Evolutionary conservation across 352 stramenopile genomes (phyloP).

Genomic region (Phytophthora sojae): DNA sequence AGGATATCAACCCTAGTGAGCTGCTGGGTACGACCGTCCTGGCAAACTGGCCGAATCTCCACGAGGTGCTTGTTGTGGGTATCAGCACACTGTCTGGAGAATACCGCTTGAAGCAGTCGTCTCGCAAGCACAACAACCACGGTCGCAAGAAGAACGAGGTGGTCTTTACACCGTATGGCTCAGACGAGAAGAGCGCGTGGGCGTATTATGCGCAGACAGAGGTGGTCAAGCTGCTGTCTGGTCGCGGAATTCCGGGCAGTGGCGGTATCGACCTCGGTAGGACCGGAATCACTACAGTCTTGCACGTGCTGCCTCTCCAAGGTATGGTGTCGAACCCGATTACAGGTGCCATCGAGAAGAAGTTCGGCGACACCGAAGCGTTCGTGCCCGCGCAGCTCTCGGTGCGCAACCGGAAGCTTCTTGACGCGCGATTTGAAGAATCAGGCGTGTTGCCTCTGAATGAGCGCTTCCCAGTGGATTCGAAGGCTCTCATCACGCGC

Average conservation of each 20-base stretch:
- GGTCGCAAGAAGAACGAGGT: constrained; percentile 32
- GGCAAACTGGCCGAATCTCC: constrained; percentile 99
- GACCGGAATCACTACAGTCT: constrained; percentile 63
- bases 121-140: constrained; percentile 28
- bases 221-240: constrained; percentile 74
- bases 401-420: constrained; percentile 90
- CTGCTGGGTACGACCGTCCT: constrained; percentile 84
- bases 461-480: constrained; percentile 91
- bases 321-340: constrained; percentile 95
- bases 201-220: constrained; percentile 73
- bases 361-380: constrained; percentile 95
- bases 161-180: constrained; percentile 53
- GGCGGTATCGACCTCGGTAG: constrained; percentile 94
- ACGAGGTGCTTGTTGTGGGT: constrained; percentile 93
- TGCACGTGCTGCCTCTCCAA: constrained; percentile 90
- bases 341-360: constrained; percentile 95
- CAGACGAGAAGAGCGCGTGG: constrained; percentile 73
- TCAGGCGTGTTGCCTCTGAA: constrained; percentile 77
- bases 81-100: constrained; percentile 73
- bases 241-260: constrained; percentile 82
- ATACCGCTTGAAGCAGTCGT: constrained; percentile 54
- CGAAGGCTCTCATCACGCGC: constrained; percentile 88
- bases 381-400: constrained; percentile 97
- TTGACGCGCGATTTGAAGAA: constrained; percentile 96
- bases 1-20: constrained; percentile 46